Evolutionary conservation across 2,329 filamentous ascomycete genomes (phyloP), one percentile per base, ranked within the genome.

Genomic region (Colletotrichum spinosum): DNA sequence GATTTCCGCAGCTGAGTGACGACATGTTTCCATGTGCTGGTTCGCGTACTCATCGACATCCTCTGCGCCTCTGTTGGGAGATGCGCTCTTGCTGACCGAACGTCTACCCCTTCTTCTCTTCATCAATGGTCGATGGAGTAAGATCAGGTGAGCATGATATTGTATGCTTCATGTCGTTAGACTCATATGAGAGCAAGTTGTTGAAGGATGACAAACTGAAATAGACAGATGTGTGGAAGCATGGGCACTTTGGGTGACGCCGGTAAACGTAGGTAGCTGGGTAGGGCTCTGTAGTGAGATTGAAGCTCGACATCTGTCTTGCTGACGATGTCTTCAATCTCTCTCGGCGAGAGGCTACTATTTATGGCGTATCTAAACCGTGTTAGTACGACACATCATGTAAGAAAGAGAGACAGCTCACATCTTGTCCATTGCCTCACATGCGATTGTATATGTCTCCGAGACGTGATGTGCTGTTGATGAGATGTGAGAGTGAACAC

Each of bases 141-240:
- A 66, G 15, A 72, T 71, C 1, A 69, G 17, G 7, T 66, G 59
- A 9, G 68, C 64, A 4, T 73, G 69, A 8, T 70, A 73, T 11
- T 72, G 70, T 3, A 73, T 54, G 34, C 72, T 73, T 33, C 13
- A 17, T 41, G 39, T 34, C 4, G n/a, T 46, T 15, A 15, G 17
- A 2, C 17, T 44, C 11, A 45, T 11, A 13, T 13, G 34, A 9
- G 5, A 4, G 38, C 8, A 4, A 41, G 38, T 9, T 9, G 38
- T 2, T 41, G 38, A 41, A 4, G 2, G n/a, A 3, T 46, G 44
- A 49, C 70, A n/a, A 59, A 71, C 71, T 72, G 72, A 6, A 70
- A 58, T 1, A 71, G 45, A 15, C 69, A 72, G 6, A 73, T 53
- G 25, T 72, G 71, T n/a, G 71, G 67, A n/a, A 69, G 53, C 58